phyloP scores from a whole-genome alignment of 2,329 filamentous ascomycete genomes.

The Neodidymelliopsis sp. region DNA sequence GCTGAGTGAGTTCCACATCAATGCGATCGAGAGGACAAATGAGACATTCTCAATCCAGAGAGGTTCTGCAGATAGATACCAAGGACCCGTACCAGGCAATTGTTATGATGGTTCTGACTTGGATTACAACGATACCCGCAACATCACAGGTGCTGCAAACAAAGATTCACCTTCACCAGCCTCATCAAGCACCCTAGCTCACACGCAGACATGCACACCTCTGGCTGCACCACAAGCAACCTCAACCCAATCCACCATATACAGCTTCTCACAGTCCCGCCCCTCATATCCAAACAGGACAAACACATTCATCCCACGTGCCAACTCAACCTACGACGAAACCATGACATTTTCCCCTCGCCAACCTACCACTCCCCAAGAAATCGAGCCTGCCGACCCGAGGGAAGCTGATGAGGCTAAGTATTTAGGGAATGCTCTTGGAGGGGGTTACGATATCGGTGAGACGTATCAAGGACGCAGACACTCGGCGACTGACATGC shows the following conservation, averaged over 20 bases:
- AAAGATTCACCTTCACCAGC: too few relatives aligned
- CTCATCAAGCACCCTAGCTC: neutral
- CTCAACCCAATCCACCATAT: too few relatives aligned
- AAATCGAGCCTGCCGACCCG: neutral
- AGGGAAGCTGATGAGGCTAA: neutral
- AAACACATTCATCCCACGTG: neutral
- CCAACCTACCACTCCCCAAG: neutral
- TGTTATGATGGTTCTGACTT: too few relatives aligned
- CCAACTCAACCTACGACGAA: neutral
- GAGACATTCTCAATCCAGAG: neutral
- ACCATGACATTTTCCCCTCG: neutral
- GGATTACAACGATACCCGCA: too few relatives aligned
- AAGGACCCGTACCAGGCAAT: neutral
- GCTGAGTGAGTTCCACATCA: conserved; percentile 1
- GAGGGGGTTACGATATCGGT: neutral
- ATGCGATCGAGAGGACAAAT: neutral
- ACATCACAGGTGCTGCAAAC: too few relatives aligned
- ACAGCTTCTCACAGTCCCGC: neutral
- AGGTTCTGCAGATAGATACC: too few relatives aligned
- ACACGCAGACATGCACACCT: neutral
- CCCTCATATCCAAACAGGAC: neutral
- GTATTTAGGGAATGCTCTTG: neutral
- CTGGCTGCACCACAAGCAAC: neutral
- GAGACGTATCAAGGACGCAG: neutral
- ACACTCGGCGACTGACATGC: neutral